Evolutionary conservation across 164 flowering plant species (phyloP).

Genomic region (Brasenia schreberi): DNA sequence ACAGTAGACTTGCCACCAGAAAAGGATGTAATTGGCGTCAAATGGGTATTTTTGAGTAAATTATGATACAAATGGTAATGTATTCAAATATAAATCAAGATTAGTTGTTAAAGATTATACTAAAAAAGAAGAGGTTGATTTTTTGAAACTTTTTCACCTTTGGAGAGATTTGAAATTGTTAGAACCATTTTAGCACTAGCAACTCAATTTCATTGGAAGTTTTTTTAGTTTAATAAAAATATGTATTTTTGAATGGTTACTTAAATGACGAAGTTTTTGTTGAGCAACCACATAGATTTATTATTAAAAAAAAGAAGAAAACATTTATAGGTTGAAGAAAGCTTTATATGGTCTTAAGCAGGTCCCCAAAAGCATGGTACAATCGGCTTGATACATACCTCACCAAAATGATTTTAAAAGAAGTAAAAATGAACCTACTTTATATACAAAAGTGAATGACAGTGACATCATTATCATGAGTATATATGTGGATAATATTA

Average conservation of each 20-base stretch:
- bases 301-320: neutral
- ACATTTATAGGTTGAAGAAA: neutral
- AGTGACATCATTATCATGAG: neutral
- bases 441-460: neutral
- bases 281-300: neutral
- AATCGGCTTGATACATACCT: neutral
- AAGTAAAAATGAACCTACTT: neutral
- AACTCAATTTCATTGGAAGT: neutral
- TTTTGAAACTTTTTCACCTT: neutral
- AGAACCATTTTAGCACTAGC: neutral
- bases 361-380: neutral
- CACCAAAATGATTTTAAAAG: neutral
- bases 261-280: neutral
- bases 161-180: too few species aligned
- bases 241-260: neutral
- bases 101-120: neutral
- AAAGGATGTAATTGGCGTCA: neutral
- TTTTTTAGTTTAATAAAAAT: neutral
- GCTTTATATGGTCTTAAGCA: neutral
- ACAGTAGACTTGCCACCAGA: neutral
- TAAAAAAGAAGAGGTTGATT: neutral
- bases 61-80: neutral
- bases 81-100: neutral
- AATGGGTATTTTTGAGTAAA: neutral
- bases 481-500: neutral